These are phyloP conservation scores for Rhypophila decipiens DNA, from an alignment of 495 filamentous ascomycete species.

Conservation along the genomic window DNA sequence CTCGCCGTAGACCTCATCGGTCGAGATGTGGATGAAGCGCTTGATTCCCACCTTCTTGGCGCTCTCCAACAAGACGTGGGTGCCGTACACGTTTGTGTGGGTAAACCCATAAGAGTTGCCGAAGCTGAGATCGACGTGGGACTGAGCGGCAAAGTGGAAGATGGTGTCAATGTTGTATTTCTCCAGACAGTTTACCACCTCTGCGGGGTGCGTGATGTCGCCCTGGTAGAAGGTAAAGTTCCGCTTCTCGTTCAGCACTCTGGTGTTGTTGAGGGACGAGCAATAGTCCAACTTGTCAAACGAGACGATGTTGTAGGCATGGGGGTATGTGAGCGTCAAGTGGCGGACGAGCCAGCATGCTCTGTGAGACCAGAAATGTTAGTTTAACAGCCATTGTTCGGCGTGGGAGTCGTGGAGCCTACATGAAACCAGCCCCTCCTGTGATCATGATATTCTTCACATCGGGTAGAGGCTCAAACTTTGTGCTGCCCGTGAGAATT, in stretches of 20 bases:
- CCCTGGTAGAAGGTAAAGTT: constrained; percentile 74
- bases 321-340: constrained; percentile 56
- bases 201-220: constrained; percentile 56
- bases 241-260: constrained; percentile 47
- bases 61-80: constrained; percentile 64
- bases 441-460: constrained; percentile 69
- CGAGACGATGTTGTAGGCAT: constrained; percentile 65
- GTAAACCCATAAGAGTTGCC: constrained; percentile 67
- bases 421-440: constrained; percentile 70
- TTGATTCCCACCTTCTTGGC: constrained; percentile 56
- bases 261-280: constrained; percentile 64
- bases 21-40: constrained; percentile 66
- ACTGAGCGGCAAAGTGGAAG: constrained; percentile 72
- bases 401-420: constrained; percentile 15
- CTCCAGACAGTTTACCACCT: constrained; percentile 54
- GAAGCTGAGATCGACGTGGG: constrained; percentile 67
- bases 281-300: constrained; percentile 75
- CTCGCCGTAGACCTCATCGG: constrained; percentile 75
- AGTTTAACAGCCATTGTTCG: not conserved
- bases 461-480: constrained; percentile 54
- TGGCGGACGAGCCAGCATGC: constrained; percentile 71
- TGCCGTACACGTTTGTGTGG: constrained; percentile 65
- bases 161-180: constrained; percentile 64
- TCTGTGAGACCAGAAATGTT: constrained; percentile 14
- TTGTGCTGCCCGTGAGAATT: constrained; percentile 55